Evolutionary conservation across 768 basidiomycete genomes (phyloP).

Genomic region (Pleurotus eryngii): DNA sequence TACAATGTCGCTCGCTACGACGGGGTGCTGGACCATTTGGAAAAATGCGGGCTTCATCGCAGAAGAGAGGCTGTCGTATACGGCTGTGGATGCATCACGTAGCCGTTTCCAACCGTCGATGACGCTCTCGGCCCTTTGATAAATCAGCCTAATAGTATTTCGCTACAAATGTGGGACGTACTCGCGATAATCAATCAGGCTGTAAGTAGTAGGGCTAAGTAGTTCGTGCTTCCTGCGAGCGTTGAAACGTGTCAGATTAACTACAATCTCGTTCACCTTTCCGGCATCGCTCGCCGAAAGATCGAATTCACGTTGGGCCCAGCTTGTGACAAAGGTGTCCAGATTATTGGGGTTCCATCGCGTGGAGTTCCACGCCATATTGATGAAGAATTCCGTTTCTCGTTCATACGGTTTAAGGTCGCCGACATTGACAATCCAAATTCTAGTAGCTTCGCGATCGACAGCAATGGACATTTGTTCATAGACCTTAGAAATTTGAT

Average conservation of each 20-base stretch:
- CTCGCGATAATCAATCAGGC: slow-evolving; percentile 68
- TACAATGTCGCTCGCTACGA: slow-evolving; percentile 55
- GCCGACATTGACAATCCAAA: slow-evolving; percentile 77
- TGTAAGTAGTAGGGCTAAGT: slow-evolving; percentile 57
- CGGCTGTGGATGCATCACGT: slow-evolving; percentile 43
- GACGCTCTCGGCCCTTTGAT: slow-evolving; percentile 52
- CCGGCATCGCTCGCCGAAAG: slow-evolving; percentile 34
- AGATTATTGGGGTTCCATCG: slow-evolving; percentile 55
- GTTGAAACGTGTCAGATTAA: slow-evolving; percentile 54
- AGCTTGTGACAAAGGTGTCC: slow-evolving; percentile 46
- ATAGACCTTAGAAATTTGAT: slow-evolving; percentile 55
- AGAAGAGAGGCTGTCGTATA: slow-evolving; percentile 51
- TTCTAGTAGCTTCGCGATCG: slow-evolving; percentile 49
- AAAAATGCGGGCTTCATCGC: slow-evolving; percentile 58
- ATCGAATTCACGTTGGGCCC: slow-evolving; percentile 68
- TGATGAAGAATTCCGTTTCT: slow-evolving; percentile 67
- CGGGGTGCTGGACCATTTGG: slow-evolving; percentile 68
- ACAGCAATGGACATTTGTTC: slow-evolving; percentile 71
- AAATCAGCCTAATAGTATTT: too few relatives aligned
- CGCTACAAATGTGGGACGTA: slow-evolving; percentile 25
- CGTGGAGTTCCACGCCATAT: slow-evolving; percentile 56
- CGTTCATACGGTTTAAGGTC: slow-evolving; percentile 75
- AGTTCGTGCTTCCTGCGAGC: slow-evolving; percentile 66
- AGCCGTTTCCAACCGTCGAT: slow-evolving; percentile 48
- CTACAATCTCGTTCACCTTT: slow-evolving; percentile 49